A percentile compares a stretch with the other conserved stretches of the same genome.
Evolutionary conservation across 148 eudicot genomes (phyloP).

Genomic region (Silene uniflora): DNA sequence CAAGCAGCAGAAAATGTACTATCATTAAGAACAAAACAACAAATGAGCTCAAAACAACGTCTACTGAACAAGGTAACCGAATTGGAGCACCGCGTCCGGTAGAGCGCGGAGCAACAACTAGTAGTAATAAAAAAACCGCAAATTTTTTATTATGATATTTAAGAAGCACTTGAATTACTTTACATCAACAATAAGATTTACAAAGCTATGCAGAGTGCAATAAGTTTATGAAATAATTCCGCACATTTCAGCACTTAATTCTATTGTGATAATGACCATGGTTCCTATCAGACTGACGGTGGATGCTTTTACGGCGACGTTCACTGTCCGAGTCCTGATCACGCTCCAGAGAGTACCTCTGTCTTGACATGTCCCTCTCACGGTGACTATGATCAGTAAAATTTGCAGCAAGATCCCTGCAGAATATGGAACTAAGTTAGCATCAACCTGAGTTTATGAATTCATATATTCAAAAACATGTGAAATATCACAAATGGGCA

Average conservation of each 20-base stretch:
- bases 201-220: background rate
- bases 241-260: background rate
- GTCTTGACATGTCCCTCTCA: constrained; percentile 2
- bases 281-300: background rate
- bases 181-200: background rate
- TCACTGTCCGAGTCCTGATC: constrained; percentile 25
- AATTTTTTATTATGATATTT: background rate
- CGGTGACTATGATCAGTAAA: constrained; percentile 26
- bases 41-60: too few species aligned
- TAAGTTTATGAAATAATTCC: too few species aligned
- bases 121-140: too few species aligned
- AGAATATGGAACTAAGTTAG: background rate
- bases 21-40: too few species aligned
- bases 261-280: background rate
- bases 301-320: background rate
- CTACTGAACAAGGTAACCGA: too few species aligned
- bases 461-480: too few species aligned
- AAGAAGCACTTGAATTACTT: too few species aligned
- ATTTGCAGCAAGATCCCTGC: constrained; percentile 66
- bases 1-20: too few species aligned
- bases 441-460: background rate
- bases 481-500: too few species aligned
- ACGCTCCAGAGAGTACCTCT: constrained; percentile 8
- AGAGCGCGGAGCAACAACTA: too few species aligned
- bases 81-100: too few species aligned